Conservation (phyloP, 1,284 basidiomycete genomes). For the Irpex lacteus region DNA sequence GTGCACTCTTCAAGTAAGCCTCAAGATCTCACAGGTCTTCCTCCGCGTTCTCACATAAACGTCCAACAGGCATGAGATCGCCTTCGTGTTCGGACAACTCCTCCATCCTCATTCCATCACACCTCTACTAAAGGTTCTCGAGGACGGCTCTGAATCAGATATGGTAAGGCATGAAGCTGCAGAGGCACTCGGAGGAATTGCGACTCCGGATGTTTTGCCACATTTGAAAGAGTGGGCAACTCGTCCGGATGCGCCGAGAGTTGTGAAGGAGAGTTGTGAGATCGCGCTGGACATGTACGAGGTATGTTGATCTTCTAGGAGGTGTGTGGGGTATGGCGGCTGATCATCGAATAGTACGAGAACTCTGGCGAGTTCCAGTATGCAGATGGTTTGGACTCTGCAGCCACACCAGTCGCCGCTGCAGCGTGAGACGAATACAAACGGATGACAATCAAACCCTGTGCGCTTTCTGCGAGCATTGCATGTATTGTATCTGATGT, state of each 20-base stretch:
- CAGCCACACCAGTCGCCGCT: not conserved
- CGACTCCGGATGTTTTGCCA: conserved; percentile 86
- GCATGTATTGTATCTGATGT: too few relatives aligned
- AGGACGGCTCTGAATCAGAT: conserved; percentile 76
- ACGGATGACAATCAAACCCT: too few relatives aligned
- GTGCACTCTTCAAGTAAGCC: conserved; percentile 86
- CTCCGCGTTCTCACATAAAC: too few relatives aligned
- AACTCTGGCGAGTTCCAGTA: conserved; percentile 92
- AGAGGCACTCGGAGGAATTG: conserved; percentile 96
- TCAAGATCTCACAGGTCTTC: not conserved
- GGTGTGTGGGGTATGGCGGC: not conserved
- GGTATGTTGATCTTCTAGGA: conserved; percentile 42
- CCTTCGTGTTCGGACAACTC: conserved; percentile 97
- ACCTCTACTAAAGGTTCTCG: conserved; percentile 76
- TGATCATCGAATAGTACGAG: conserved; percentile 61
- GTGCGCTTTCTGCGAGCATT: too few relatives aligned
- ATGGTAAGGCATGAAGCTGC: conserved; percentile 99
- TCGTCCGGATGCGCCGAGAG: conserved; percentile 76
- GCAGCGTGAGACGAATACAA: not conserved
- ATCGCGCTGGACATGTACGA: conserved; percentile 98
- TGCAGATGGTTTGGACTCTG: conserved; percentile 47
- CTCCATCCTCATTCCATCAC: conserved; percentile 89
- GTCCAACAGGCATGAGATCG: conserved; percentile 85
- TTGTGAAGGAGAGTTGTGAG: conserved; percentile 95
- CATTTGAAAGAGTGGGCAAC: conserved; percentile 86